Conservation (phyloP, 768 basidiomycete genomes). For the Mycena vulgaris region DNA sequence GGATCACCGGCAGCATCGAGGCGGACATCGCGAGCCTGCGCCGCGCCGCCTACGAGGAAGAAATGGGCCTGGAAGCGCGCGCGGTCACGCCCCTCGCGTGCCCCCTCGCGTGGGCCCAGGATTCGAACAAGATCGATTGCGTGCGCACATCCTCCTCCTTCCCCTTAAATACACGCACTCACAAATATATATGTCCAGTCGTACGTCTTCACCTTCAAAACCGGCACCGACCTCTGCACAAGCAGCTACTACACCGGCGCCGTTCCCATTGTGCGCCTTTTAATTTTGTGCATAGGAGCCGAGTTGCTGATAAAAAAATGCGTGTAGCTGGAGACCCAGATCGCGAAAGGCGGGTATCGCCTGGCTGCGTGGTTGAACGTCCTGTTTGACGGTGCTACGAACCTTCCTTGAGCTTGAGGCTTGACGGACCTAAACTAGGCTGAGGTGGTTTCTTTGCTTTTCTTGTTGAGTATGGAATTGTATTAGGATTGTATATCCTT, state of each 20-base stretch:
- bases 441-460: too few relatives aligned
- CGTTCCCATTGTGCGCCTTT: conserved; percentile 52
- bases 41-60: neutral
- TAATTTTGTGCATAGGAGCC: neutral
- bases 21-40: conserved; percentile 51
- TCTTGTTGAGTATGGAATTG: too few relatives aligned
- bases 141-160: conserved; percentile 42
- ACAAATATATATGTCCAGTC: conserved; percentile 46
- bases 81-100: conserved; percentile 60
- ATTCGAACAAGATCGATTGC: conserved; percentile 63
- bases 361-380: conserved; percentile 68
- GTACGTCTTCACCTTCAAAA: conserved; percentile 58
- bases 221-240: conserved; percentile 62
- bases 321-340: conserved; percentile 59
- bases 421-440: too few relatives aligned
- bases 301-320: neutral
- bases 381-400: conserved; percentile 58
- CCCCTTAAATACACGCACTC: neutral
- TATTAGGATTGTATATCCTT: too few relatives aligned
- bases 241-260: conserved; percentile 54
- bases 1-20: conserved; percentile 45
- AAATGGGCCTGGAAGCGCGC: conserved; percentile 44
- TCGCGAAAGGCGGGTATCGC: conserved; percentile 64
- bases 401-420: conserved; percentile 53
- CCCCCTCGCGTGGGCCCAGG: conserved; percentile 64